These are phyloP conservation scores for Ceratocystiopsis minuta DNA, from an alignment of 2,329 filamentous ascomycete species.

Conservation along the genomic window DNA sequence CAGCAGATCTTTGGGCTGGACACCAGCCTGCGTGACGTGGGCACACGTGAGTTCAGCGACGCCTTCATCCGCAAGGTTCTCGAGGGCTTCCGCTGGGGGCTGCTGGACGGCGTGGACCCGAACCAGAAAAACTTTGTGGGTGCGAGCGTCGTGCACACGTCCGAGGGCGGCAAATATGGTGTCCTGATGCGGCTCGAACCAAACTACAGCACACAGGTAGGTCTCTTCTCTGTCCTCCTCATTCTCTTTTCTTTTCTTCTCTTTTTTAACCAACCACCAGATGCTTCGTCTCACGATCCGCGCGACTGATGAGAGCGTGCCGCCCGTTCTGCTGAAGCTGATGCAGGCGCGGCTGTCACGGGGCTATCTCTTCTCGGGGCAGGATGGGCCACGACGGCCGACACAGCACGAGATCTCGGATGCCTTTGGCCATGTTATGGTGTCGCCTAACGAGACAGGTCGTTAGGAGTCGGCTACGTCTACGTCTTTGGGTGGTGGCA, in stretches of 20 bases:
- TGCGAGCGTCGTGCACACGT: conserved; percentile 69
- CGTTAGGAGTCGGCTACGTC: conserved; percentile 2
- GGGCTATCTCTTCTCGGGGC: conserved; percentile 23
- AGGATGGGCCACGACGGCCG: conserved; percentile 22
- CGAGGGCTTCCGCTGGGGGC: conserved; percentile 75
- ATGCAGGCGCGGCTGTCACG: conserved; percentile 69
- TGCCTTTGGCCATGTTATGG: conserved; percentile 38
- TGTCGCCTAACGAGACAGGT: conserved; percentile 12
- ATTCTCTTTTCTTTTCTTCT: neutral
- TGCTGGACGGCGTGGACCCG: conserved; percentile 73
- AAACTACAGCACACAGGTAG: conserved; percentile 79
- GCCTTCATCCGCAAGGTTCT: conserved; percentile 55
- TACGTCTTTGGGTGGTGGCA: too few species aligned
- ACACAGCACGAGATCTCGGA: conserved; percentile 34
- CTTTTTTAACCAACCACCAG: conserved; percentile 24
- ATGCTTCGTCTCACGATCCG: conserved; percentile 91
- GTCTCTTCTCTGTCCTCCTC: conserved; percentile 12
- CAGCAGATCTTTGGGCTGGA: conserved; percentile 67
- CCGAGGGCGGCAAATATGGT: conserved; percentile 75
- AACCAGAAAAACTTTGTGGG: conserved; percentile 91
- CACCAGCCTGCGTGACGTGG: conserved; percentile 20
- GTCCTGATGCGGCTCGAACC: conserved; percentile 88
- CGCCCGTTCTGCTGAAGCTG: conserved; percentile 57
- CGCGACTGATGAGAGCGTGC: conserved; percentile 81
- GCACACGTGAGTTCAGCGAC: conserved; percentile 44